Conservation (phyloP, 2,329 filamentous ascomycete species). For the Nectriaceae sp. region DNA sequence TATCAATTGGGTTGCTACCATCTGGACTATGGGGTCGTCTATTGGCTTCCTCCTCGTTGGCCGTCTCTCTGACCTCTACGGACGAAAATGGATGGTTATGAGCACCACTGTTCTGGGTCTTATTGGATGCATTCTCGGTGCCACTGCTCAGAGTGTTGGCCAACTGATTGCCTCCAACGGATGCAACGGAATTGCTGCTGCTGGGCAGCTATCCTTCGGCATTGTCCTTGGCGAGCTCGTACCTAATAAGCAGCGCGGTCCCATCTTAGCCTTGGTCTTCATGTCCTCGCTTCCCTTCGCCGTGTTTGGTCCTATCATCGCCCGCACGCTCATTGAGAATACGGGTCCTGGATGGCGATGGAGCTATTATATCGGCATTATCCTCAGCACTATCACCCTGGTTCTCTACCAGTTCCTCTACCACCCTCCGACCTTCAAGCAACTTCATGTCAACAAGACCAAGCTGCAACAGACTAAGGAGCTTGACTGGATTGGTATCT, state of each 20-base stretch:
- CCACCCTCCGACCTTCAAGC: constrained; percentile 46
- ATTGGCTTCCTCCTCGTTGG: constrained; percentile 44
- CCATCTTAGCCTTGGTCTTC: constrained; percentile 39
- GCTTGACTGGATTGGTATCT: constrained; percentile 48
- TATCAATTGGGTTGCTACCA: constrained; percentile 36
- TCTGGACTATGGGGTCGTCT: constrained; percentile 41
- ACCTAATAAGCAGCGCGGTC: constrained; percentile 42
- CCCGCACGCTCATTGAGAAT: constrained; percentile 43
- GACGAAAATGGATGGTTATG: constrained; percentile 43
- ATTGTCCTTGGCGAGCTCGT: constrained; percentile 46
- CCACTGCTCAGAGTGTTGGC: constrained; percentile 34
- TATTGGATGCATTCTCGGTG: constrained; percentile 41
- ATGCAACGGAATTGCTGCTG: constrained; percentile 40
- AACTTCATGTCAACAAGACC: constrained; percentile 42
- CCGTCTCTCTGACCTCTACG: constrained; percentile 45
- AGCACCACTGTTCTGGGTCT: constrained; percentile 34
- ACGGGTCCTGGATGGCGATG: constrained; percentile 49
- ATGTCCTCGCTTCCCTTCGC: constrained; percentile 42
- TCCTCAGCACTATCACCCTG: constrained; percentile 41
- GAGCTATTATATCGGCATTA: constrained; percentile 51
- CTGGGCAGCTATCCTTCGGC: constrained; percentile 43
- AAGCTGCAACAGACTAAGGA: constrained; percentile 40
- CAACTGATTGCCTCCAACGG: constrained; percentile 40
- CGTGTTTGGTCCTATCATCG: constrained; percentile 49
- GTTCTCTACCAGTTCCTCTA: constrained; percentile 47